Conservation (phyloP, 139 green algal species). For the Astrephomene gubernaculifera region DNA sequence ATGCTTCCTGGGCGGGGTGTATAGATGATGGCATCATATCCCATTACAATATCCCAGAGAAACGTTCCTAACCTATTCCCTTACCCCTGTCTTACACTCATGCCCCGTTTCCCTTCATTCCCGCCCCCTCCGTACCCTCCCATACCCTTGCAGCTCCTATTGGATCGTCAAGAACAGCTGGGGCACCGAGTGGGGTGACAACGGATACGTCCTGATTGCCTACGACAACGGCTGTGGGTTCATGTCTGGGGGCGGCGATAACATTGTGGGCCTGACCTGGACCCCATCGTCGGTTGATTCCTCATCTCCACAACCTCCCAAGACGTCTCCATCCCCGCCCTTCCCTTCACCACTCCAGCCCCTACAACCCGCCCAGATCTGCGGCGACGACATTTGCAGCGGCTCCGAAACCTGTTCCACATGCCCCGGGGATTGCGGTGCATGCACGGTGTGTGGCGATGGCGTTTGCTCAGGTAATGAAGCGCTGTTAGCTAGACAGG, state of each 20-base stretch:
- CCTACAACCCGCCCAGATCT: not conserved
- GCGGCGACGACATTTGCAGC: not conserved
- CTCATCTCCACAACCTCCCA: not conserved
- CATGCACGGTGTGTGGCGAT: not conserved
- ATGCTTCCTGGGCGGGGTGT: no score
- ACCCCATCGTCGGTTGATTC: not conserved
- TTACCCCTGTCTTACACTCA: no score
- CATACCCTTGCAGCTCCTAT: no score
- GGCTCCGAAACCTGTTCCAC: not conserved
- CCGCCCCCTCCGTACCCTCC: no score
- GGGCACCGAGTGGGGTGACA: slow-evolving; percentile 89
- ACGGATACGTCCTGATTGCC: slow-evolving; percentile 79
- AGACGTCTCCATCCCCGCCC: no score
- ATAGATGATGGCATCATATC: no score
- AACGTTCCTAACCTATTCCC: no score
- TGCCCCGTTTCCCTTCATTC: no score
- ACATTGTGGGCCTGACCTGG: not conserved
- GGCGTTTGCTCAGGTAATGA: not conserved
- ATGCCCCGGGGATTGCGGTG: not conserved
- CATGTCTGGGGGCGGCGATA: slow-evolving; percentile 1
- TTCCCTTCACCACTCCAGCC: no score
- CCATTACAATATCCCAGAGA: no score
- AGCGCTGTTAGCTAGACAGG: no score
- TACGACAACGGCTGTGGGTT: not conserved
- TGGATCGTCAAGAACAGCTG: slow-evolving; percentile 97